These are phyloP conservation scores for Ophiostoma sp. DNA, from an alignment of 2,329 filamentous ascomycete species.

Conservation along the genomic window DNA sequence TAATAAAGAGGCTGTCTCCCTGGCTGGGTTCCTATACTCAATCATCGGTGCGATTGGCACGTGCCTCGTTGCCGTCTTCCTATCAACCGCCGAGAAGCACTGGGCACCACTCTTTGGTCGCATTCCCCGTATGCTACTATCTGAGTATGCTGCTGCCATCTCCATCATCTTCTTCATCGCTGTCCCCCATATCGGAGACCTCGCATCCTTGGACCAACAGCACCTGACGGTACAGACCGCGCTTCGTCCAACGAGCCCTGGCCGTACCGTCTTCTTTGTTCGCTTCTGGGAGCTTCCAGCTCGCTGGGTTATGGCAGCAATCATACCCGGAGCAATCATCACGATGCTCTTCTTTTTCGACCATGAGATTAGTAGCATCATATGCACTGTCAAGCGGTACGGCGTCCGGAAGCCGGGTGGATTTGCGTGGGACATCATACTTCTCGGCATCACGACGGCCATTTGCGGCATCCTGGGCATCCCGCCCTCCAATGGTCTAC, in stretches of 20 bases:
- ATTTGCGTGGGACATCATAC: constrained; percentile 20
- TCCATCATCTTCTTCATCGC: constrained; percentile 21
- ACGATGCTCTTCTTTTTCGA: constrained; percentile 18
- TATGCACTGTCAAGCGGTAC: constrained; percentile 18
- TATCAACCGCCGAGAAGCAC: constrained; percentile 17
- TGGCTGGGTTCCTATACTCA: constrained; percentile 19
- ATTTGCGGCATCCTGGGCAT: constrained; percentile 41
- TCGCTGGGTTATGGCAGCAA: constrained; percentile 15
- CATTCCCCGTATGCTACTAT: constrained; percentile 16
- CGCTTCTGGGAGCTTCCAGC: constrained; percentile 20
- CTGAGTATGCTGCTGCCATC: constrained; percentile 19
- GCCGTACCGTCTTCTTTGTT: constrained; percentile 16
- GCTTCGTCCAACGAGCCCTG: constrained; percentile 15
- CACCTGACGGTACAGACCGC: constrained; percentile 16
- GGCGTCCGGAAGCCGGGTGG: constrained; percentile 17
- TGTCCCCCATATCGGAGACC: constrained; percentile 15
- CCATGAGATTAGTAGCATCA: constrained; percentile 19
- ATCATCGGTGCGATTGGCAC: constrained; percentile 19
- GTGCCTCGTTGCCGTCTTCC: constrained; percentile 15
- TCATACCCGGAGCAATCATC: constrained; percentile 18
- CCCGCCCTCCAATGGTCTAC: constrained; percentile 59
- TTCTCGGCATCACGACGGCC: constrained; percentile 18
- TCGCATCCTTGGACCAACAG: constrained; percentile 16
- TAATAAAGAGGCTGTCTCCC: constrained; percentile 15
- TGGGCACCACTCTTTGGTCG: constrained; percentile 19